phyloP scores from a whole-genome alignment of 1,284 basidiomycete species.

The Entoloma clypeatum region DNA sequence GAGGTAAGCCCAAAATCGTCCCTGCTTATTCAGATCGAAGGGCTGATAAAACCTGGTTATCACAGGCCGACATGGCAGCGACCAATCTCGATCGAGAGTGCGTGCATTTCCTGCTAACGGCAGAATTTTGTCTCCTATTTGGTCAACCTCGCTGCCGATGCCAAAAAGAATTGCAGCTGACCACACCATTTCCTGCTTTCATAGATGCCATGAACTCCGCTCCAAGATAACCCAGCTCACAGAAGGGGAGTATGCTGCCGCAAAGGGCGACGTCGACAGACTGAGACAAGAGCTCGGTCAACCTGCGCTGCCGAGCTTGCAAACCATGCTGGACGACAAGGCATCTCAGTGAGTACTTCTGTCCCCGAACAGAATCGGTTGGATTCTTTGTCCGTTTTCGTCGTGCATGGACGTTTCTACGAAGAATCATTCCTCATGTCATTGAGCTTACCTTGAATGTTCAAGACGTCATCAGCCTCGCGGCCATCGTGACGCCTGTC shows the following conservation, averaged over 20 bases:
- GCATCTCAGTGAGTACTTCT: constrained; percentile 54
- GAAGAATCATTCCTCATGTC: too few relatives aligned
- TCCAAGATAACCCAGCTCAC: constrained; percentile 61
- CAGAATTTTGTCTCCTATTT: constrained; percentile 4
- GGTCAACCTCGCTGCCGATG: neutral
- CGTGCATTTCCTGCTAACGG: constrained; percentile 10
- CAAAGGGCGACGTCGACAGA: constrained; percentile 71
- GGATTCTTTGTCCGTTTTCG: too few relatives aligned
- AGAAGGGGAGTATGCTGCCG: constrained; percentile 68
- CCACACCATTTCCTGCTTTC: neutral
- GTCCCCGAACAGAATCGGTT: neutral
- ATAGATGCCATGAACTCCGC: constrained; percentile 60
- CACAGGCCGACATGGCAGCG: constrained; percentile 47
- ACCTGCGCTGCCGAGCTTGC: constrained; percentile 62
- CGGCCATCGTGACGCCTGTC: too few relatives aligned
- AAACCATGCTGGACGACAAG: constrained; percentile 70
- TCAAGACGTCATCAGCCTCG: too few relatives aligned
- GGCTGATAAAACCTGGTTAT: neutral
- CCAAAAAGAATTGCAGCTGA: too few relatives aligned
- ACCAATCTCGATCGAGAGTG: constrained; percentile 57
- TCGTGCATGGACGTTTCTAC: too few relatives aligned
- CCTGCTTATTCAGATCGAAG: constrained; percentile 1
- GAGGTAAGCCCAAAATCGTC: constrained; percentile 40
- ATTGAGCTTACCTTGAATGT: too few relatives aligned
- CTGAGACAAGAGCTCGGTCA: constrained; percentile 72